Conservation (phyloP, 352 stramenopile genomes). For the Phytophthora tubulina region DNA sequence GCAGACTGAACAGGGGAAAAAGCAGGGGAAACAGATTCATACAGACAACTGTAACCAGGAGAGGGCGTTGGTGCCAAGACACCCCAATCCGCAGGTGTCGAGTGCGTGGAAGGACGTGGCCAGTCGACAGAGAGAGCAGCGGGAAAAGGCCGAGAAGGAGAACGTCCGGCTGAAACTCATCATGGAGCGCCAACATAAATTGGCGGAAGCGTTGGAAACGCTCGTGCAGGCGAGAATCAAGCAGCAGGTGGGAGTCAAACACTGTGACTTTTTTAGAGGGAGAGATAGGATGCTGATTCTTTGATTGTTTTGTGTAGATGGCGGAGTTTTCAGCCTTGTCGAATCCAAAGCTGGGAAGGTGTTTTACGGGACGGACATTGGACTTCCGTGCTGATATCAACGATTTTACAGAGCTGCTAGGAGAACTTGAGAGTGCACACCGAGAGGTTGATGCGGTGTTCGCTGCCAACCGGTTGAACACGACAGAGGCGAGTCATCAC, state of each 20-base stretch:
- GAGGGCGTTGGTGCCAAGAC: not conserved
- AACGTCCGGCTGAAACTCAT: constrained; percentile 48
- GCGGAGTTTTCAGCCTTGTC: constrained; percentile 31
- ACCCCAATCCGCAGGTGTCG: constrained; percentile 23
- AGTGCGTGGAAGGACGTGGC: constrained; percentile 44
- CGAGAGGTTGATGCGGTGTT: constrained; percentile 40
- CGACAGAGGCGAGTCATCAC: constrained; percentile 35
- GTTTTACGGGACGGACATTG: constrained; percentile 27
- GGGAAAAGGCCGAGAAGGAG: constrained; percentile 45
- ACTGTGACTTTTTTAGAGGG: not conserved
- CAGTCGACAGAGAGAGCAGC: constrained; percentile 36
- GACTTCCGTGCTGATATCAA: constrained; percentile 33
- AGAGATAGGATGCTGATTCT: not conserved
- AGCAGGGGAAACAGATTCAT: not conserved
- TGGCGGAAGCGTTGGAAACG: constrained; percentile 44
- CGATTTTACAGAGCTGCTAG: constrained; percentile 35
- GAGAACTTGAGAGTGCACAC: constrained; percentile 23
- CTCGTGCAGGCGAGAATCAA: constrained; percentile 43
- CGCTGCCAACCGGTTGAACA: constrained; percentile 43
- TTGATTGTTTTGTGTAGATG: constrained; percentile 29
- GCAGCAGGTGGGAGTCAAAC: constrained; percentile 12
- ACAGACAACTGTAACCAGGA: not conserved
- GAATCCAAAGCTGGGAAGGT: constrained; percentile 26
- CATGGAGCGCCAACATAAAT: constrained; percentile 43
- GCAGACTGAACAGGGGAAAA: constrained; percentile 1